Evolutionary conservation across 768 basidiomycete species (phyloP).

Genomic region (Naganishia kalamii): DNA sequence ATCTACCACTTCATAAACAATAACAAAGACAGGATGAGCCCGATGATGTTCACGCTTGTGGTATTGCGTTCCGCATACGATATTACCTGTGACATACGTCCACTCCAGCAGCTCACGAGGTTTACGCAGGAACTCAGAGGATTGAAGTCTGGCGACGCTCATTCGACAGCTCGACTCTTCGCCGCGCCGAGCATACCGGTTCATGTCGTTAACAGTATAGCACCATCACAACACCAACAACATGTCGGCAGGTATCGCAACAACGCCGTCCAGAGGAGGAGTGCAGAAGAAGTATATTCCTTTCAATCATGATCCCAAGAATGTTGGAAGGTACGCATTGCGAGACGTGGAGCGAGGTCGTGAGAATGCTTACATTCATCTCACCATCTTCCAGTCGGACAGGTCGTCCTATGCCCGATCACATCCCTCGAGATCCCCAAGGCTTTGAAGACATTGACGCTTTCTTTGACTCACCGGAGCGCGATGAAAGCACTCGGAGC

Average conservation of each 20-base stretch:
- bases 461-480: constrained; percentile 36
- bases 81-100: no score
- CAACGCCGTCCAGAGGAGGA: not conserved
- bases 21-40: not conserved
- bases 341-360: not conserved
- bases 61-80: not conserved
- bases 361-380: not conserved
- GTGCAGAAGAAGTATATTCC: constrained; percentile 27
- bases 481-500: constrained; percentile 3
- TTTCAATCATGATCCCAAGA: constrained; percentile 40
- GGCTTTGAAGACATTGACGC: constrained; percentile 46
- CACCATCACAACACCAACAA: not conserved
- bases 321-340: constrained; percentile 34
- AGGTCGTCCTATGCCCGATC: constrained; percentile 39
- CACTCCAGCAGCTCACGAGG: no score
- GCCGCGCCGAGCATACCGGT: not conserved
- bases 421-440: constrained; percentile 35
- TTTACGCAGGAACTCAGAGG: no score
- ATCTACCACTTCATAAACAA: constrained; percentile 12
- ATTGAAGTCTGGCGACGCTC: no score
- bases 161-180: not conserved
- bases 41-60: not conserved
- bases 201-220: not conserved
- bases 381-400: constrained; percentile 32
- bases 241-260: constrained; percentile 8